phyloP scores from a whole-genome alignment of 2,329 filamentous ascomycete genomes.

The Aspergillus melleus region DNA sequence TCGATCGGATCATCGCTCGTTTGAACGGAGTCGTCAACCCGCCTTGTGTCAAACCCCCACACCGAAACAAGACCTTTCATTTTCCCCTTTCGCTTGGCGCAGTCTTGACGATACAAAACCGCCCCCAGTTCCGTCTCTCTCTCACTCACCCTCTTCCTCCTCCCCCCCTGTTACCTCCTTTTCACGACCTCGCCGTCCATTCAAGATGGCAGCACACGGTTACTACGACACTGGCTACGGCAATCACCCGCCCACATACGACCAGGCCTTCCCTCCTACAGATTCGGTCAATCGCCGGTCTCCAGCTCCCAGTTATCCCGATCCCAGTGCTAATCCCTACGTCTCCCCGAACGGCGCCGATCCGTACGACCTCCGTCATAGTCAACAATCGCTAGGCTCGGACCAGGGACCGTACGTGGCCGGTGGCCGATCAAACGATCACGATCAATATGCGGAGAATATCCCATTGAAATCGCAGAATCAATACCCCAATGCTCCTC shows the following conservation, averaged over 20 bases:
- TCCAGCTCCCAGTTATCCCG: constrained; percentile 22
- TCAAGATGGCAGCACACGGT: constrained; percentile 63
- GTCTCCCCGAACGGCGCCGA: constrained; percentile 43
- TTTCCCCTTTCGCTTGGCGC: background rate
- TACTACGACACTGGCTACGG: constrained; percentile 59
- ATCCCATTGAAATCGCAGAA: constrained; percentile 41
- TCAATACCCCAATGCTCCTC: constrained; percentile 35
- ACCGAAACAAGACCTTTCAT: background rate
- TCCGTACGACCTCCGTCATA: constrained; percentile 36
- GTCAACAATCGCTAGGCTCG: constrained; percentile 38
- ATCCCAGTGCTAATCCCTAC: constrained; percentile 33
- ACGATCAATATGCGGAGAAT: constrained; percentile 43
- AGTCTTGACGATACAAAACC: background rate
- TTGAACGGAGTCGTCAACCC: background rate
- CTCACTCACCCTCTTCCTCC: constrained; percentile 3
- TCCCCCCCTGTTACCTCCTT: constrained; percentile 6
- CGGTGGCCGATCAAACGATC: constrained; percentile 32
- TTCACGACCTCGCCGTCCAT: constrained; percentile 8
- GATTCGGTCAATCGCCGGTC: constrained; percentile 38
- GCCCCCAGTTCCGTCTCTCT: background rate
- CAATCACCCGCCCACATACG: constrained; percentile 32
- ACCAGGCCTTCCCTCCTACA: constrained; percentile 36
- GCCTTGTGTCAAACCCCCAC: background rate
- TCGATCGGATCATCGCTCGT: background rate
- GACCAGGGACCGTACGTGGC: constrained; percentile 32